Evolutionary conservation across 257 asterid species (phyloP), one percentile per base, ranked within the genome.

Genomic region (Solanum chmielewskii): DNA sequence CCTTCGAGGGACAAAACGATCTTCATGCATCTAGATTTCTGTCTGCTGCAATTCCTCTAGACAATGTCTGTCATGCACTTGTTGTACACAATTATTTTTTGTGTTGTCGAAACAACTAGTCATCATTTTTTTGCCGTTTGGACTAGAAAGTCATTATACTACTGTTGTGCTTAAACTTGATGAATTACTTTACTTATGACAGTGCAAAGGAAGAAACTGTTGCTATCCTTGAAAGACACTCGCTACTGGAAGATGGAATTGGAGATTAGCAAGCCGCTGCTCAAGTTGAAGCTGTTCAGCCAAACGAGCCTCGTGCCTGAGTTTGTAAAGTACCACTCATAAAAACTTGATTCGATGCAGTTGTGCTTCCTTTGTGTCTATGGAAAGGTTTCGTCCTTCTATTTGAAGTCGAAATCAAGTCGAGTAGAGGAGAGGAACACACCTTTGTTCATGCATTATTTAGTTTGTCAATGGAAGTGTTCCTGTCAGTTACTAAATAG

Each of bases 191-290:
- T 9, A 11, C 25, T 33, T 86, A 2, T 49, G 87, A 70, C 84
- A 96, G 99, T 90, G 98, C 98, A 16, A 60, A 92, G 92, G 94
- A 94, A 77, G 98, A 92, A 86, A 94, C 98, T 0, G 31, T 94
- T 35, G 91, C 89, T 74, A 93, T 94, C 66, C 97, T 94, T 42
- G 89, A 92, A 91, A 92, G 90, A 86, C 90, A 92, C 80, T 85
- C 83, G 11, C 88, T 94, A 7, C 88, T 89, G 14, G 94, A 90
- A 92, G 96, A 93, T 85, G 85, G 76, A 73, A 75, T 69, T 44
- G 88, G 88, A 49, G 82, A 6, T 81, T 81, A 81, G 69, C 21
- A 49, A 81, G 69, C 85, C 21, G 20, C 41, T 18, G 69, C 11
- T 80, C 7, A 29, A 49, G 29, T 29, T 80, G 44, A 80, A 80